A percentile compares a stretch with the other conserved stretches of the same genome.
Evolutionary conservation across 2,329 filamentous ascomycete genomes (phyloP).

Genomic region (Beauveria pseudobassiana): DNA sequence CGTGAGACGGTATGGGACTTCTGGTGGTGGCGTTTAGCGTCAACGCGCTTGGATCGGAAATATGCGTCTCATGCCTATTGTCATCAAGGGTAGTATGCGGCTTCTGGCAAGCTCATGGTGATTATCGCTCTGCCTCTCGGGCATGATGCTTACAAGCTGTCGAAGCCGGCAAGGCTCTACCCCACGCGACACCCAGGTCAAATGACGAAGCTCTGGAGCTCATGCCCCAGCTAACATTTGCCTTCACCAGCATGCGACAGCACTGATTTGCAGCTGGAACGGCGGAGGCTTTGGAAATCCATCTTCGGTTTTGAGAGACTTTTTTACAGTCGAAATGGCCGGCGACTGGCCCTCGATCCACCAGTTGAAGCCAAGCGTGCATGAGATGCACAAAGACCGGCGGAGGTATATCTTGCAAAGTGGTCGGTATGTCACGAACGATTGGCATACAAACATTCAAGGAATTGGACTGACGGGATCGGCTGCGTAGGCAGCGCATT

Average conservation of each 20-base stretch:
- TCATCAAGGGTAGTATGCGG: constrained; percentile 96
- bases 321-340: background rate
- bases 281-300: background rate
- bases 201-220: constrained; percentile 8
- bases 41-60: background rate
- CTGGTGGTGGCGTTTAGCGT: constrained; percentile 39
- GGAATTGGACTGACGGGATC: background rate
- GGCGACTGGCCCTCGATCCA: constrained; percentile 42
- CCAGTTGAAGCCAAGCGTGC: constrained; percentile 49
- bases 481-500: constrained; percentile 58
- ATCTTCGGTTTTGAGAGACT: background rate
- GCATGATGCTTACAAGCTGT: background rate
- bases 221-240: constrained; percentile 9
- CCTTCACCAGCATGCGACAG: background rate
- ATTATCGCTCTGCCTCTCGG: constrained; percentile 16
- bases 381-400: constrained; percentile 49
- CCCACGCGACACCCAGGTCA: constrained; percentile 3
- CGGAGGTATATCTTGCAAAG: constrained; percentile 60
- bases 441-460: background rate
- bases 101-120: constrained; percentile 80
- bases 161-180: background rate
- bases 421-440: constrained; percentile 52
- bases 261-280: background rate
- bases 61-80: constrained; percentile 56
- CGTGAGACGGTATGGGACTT: constrained; percentile 78